Evolutionary conservation across 1,284 basidiomycete genomes (phyloP), one percentile per base, ranked within the genome.

Genomic region (Papiliotrema terrestris): DNA sequence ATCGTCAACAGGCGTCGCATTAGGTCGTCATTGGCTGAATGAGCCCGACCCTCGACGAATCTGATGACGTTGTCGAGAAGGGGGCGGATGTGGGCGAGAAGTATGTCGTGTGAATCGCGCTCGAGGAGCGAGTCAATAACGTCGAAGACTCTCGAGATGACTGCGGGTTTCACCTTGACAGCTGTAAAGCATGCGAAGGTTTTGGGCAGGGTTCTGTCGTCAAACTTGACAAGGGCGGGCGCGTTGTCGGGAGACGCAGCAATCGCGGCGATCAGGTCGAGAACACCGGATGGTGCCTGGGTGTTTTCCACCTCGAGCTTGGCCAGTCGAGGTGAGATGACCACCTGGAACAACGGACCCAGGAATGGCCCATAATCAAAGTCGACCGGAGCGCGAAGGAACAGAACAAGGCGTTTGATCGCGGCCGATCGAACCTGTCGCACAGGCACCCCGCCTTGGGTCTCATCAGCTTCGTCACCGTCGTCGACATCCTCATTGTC

Each of bases 191-290:
- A 93, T 50, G 84, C 84, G 71, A 89, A 93, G 1, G 94, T 78
- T 69, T 89, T 86, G 5, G 86, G 86, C 15, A 98, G 75, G 2
- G 89, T 81, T 1, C 80, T 79, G 0, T 78, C 63, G 68, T 98
- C 89, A 68, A 86, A 88, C 19, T 83, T 77, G 45, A 87, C 84
- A 20, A 98, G 80, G 68, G 84, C 84, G 4, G 69, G 69, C 11
- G 84, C 80, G 55, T 86, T 83, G 11, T 86, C 81, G 1, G 78
- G 77, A 25, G 83, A 80, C 9, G 79, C 72, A 0, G 89, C 84
- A 87, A 95, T 96, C 2, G 83, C 80, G 57, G 86, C 83, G 73
- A 98, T 88, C 1, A 98, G 80, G 36, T 96, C 91, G 41, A 98
- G 80, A 26, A 97, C 80, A 0, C 91, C 87, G 0, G 93, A 95